Evolutionary conservation across 805 yeast species (phyloP).

Genomic region (Debaryomyces castellii): DNA sequence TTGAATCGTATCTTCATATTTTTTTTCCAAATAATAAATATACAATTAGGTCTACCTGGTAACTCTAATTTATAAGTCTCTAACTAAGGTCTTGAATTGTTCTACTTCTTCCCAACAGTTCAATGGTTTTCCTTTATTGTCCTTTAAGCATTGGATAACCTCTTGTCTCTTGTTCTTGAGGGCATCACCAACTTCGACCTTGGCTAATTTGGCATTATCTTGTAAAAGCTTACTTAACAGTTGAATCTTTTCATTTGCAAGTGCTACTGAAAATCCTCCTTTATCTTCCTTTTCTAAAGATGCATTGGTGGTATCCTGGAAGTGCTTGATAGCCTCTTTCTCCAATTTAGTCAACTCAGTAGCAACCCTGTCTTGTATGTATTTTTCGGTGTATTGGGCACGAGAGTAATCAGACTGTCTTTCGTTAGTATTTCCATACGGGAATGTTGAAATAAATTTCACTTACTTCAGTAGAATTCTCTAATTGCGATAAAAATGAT

Average conservation of each 20-base stretch:
- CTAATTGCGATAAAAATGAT: slow-evolving; percentile 61
- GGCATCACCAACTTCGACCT: slow-evolving; percentile 34
- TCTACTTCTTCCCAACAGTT: slow-evolving; percentile 84
- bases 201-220: slow-evolving; percentile 32
- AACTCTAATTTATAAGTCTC: slow-evolving; percentile 33
- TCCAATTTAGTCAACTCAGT: slow-evolving; percentile 56
- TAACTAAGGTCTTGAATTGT: slow-evolving; percentile 60
- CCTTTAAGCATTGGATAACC: slow-evolving; percentile 60
- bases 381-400: slow-evolving; percentile 64
- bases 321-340: slow-evolving; percentile 47
- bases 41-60: slow-evolving; percentile 1
- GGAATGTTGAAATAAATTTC: not conserved
- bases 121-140: slow-evolving; percentile 62
- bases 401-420: slow-evolving; percentile 62
- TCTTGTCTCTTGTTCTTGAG: slow-evolving; percentile 46
- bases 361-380: slow-evolving; percentile 63
- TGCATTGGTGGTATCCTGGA: slow-evolving; percentile 49
- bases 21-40: slow-evolving; percentile 4
- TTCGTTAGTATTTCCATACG: slow-evolving; percentile 4
- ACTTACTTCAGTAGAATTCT: slow-evolving; percentile 54
- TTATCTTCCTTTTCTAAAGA: slow-evolving; percentile 38
- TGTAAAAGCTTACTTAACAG: slow-evolving; percentile 32
- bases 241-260: slow-evolving; percentile 42
- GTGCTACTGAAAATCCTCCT: slow-evolving; percentile 24
- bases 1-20: slow-evolving; percentile 2